phyloP scores from a whole-genome alignment of 495 filamentous ascomycete species.

The Tuber aestivum region DNA sequence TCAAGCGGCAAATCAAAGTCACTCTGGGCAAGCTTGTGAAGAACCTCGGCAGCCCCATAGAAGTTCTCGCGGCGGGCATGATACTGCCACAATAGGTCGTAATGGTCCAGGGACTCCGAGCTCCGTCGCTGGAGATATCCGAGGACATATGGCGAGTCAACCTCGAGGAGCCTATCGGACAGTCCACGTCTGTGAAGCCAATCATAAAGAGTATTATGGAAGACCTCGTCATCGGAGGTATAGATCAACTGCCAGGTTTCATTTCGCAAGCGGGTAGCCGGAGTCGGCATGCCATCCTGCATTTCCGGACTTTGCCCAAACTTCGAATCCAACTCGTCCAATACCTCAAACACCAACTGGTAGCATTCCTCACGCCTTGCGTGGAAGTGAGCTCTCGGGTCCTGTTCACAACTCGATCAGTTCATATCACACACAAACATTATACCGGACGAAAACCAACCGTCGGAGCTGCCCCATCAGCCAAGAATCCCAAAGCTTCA shows the following conservation, averaged over 20 bases:
- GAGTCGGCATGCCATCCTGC: conserved; percentile 69
- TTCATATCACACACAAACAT: not conserved
- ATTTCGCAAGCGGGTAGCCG: conserved; percentile 65
- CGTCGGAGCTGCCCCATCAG: conserved; percentile 54
- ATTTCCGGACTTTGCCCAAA: conserved; percentile 59
- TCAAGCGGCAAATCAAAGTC: conserved; percentile 67
- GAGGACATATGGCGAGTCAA: conserved; percentile 74
- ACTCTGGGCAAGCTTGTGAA: conserved; percentile 74
- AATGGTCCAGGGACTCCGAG: conserved; percentile 60
- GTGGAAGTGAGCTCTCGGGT: conserved; percentile 62
- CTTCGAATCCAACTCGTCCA: conserved; percentile 66
- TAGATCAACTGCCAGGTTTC: conserved; percentile 87
- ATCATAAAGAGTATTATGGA: conserved; percentile 89
- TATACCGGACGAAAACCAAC: conserved; percentile 43
- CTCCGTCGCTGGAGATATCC: conserved; percentile 76
- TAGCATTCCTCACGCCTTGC: conserved; percentile 73
- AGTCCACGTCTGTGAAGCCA: conserved; percentile 85
- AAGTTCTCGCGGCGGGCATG: conserved; percentile 71
- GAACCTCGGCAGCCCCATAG: conserved; percentile 78
- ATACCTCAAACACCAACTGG: conserved; percentile 67
- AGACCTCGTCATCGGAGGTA: conserved; percentile 79
- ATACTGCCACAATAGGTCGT: conserved; percentile 89
- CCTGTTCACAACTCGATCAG: conserved; percentile 50
- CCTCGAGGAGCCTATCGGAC: conserved; percentile 74
- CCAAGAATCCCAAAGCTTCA: conserved; percentile 67